Base-by-base conservation (phyloP, 2,329 filamentous ascomycete species). In the Tolypocladium inflatum region DNA sequence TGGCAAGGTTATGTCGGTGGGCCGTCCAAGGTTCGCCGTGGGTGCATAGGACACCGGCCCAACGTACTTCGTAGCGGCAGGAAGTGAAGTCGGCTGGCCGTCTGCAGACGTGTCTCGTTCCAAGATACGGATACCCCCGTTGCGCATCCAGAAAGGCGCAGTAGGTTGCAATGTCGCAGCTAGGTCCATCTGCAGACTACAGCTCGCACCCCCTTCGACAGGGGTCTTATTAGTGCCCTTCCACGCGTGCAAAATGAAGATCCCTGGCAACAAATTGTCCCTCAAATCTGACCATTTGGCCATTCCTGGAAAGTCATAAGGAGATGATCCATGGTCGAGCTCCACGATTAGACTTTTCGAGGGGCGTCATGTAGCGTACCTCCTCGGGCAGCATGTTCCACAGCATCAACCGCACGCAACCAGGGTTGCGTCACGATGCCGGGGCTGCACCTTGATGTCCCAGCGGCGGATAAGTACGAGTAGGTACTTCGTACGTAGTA, bases 401-500 rank as follows among this genome's bases (percentile, higher is more conserved):
- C 60, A 55, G 58, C 58, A 55, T 55, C 58, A 59, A 58, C 51
- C 37, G 57, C 21, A 52, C 19, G 35, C 35, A 53, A 39, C 48
- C 38, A 39, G 41, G n/a, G 41, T 39, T 23, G 48, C 54, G 55
- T 56, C 53, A 55, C 37, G 54, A 56, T 57, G 57, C 54, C 59
- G 57, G 54, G 55, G n/a, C n/a, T 54, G 56, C 23, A 55, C 56
- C 33, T 45, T 33, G 35, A 45, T 37, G 51, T 48, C 53, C 39
- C 38, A 35, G 26, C 3, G 53, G 15, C 43, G 53, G 52, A 43
- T 23, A 35, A 42, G 48, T 35, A 43, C 35, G 21, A 42, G 48
- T 35, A 52, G 48, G 33, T 37, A 52, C 30, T n/a, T n/a, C n/a
- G n/a, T n/a, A n/a, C n/a, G n/a, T n/a, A n/a, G 38, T 55, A 55